phyloP scores from a whole-genome alignment of 176 grass and related monocot species.

The Triticum turgidum region DNA sequence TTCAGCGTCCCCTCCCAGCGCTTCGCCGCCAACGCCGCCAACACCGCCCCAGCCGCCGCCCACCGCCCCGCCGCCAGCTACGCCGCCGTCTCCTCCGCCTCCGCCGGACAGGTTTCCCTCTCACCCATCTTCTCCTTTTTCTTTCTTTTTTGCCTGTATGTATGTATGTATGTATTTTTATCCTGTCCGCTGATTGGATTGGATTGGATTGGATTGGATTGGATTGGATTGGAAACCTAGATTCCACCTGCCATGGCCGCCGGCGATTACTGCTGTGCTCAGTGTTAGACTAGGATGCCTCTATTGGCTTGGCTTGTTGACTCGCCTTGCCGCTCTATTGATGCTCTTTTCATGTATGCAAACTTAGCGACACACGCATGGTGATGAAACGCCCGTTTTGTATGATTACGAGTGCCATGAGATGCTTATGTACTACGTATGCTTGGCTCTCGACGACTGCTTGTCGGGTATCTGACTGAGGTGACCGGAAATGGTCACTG shows the following conservation, averaged over 20 bases:
- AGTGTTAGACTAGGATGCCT: not conserved
- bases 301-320: not conserved
- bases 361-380: not conserved
- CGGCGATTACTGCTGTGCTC: no score
- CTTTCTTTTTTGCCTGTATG: not conserved
- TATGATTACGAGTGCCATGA: not conserved
- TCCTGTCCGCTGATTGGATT: not conserved
- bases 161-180: not conserved
- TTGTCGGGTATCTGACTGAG: not conserved
- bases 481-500: not conserved
- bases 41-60: not conserved
- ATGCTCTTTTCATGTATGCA: no score
- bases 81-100: slow-evolving; percentile 29
- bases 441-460: not conserved
- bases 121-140: not conserved
- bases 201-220: no score
- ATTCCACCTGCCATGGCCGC: not conserved
- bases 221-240: not conserved
- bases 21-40: slow-evolving; percentile 28
- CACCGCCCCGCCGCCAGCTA: not conserved
- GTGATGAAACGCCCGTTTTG: not conserved
- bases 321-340: no score
- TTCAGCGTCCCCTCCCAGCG: slow-evolving; percentile 74
- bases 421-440: not conserved
- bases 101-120: slow-evolving; percentile 42